Percentiles rank a stretch among this genome's conserved stretches.
Evolutionary conservation across 169 alveolate genomes (phyloP).

Genomic region (Cyclospora cayetanensis): DNA sequence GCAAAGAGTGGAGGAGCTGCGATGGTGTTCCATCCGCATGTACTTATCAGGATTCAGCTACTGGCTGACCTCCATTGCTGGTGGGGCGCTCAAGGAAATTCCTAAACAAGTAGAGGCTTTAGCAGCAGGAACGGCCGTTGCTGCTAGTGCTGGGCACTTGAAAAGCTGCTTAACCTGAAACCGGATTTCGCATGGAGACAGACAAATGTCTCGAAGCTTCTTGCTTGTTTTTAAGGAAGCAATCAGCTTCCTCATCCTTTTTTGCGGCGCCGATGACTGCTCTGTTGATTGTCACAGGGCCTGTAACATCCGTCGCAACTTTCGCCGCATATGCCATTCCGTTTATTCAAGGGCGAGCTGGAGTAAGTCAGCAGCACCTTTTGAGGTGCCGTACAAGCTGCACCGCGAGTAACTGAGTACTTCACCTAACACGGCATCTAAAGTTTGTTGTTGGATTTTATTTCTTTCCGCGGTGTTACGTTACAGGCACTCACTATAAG

Average conservation of each 20-base stretch:
- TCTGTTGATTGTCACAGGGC: neutral
- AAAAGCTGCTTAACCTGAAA: too few relatives aligned
- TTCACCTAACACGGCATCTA: neutral
- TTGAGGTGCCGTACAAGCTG: neutral
- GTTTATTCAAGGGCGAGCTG: neutral
- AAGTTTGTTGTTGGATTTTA: neutral
- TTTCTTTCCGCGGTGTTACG: neutral
- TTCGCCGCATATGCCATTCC: slow-evolving; percentile 43
- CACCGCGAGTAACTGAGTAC: neutral
- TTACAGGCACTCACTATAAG: slow-evolving; percentile 22
- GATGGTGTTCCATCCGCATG: slow-evolving; percentile 24
- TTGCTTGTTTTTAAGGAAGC: neutral
- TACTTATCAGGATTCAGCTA: slow-evolving; percentile 33
- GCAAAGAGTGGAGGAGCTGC: neutral
- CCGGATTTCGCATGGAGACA: too few relatives aligned
- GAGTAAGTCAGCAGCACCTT: too few relatives aligned
- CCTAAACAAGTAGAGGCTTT: neutral
- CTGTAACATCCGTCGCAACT: slow-evolving; percentile 41
- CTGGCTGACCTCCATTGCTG: slow-evolving; percentile 36
- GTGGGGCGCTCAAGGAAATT: neutral
- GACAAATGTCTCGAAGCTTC: neutral
- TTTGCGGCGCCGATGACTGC: neutral
- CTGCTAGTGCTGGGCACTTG: too few relatives aligned
- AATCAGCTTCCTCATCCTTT: too few relatives aligned
- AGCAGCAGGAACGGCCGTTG: neutral